These are phyloP conservation scores for Oemleria cerasiformis DNA, from an alignment of 306 rosid species.

Conservation along the genomic window DNA sequence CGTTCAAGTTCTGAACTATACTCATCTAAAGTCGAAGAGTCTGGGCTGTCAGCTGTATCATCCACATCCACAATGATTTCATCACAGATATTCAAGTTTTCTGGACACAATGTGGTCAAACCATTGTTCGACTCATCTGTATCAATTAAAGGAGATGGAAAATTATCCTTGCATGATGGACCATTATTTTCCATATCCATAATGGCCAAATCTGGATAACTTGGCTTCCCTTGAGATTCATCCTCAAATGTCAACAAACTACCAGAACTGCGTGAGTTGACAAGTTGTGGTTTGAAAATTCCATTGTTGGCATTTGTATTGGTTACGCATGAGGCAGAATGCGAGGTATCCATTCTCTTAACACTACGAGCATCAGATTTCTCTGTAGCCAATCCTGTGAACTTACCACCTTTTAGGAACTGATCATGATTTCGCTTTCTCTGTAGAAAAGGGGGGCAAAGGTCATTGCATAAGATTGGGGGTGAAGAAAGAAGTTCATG, in stretches of 20 bases:
- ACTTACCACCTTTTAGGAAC: constrained; percentile 7
- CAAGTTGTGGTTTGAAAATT: background rate
- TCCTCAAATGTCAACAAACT: constrained; percentile 14
- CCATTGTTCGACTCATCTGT: background rate
- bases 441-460: background rate
- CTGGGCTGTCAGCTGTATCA: background rate
- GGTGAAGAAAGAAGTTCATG: background rate
- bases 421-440: constrained; percentile 23
- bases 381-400: background rate
- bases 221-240: constrained; percentile 7
- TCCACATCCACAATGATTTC: background rate
- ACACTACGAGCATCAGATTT: constrained; percentile 9
- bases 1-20: background rate
- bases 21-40: constrained; percentile 10
- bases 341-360: background rate
- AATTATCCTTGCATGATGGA: background rate
- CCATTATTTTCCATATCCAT: background rate
- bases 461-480: background rate
- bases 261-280: constrained; percentile 7
- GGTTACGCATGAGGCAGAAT: constrained; percentile 3
- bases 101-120: constrained; percentile 10
- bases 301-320: background rate
- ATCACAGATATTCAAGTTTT: constrained; percentile 7
- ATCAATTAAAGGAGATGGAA: background rate
- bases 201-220: constrained; percentile 10